Evolutionary conservation across 139 green algal species (phyloP).

Genomic region (Chlamydomonas schloesseri): DNA sequence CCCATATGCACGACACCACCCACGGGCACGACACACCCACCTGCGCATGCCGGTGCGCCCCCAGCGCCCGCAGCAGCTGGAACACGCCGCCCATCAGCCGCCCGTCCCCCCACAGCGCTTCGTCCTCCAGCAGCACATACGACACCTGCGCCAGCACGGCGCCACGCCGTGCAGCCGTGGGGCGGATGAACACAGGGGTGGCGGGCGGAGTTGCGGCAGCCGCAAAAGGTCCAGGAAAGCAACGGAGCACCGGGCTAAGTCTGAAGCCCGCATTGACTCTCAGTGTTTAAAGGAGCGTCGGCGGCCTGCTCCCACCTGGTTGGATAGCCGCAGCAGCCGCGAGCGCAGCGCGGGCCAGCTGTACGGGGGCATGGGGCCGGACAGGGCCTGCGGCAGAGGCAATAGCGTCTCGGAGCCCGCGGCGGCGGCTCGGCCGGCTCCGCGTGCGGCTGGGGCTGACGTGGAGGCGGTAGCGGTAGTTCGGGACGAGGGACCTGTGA

Average conservation of each 20-base stretch:
- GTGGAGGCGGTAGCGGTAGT: no score
- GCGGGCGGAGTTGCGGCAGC: no score
- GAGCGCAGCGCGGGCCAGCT: slow-evolving; percentile 22
- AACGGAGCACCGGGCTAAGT: no score
- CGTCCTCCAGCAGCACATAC: slow-evolving; percentile 42
- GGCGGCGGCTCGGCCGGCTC: no score
- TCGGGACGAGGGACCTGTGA: no score
- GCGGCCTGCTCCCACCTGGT: neutral
- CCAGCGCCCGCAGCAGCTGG: slow-evolving; percentile 41
- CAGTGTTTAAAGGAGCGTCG: no score
- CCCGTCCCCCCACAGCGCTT: slow-evolving; percentile 9
- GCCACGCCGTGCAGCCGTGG: no score
- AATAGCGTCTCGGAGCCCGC: neutral
- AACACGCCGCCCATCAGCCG: slow-evolving; percentile 33
- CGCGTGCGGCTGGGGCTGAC: neutral
- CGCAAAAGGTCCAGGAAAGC: no score
- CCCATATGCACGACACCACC: no score
- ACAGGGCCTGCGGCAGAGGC: neutral
- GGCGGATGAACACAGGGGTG: no score
- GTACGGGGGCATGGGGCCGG: neutral
- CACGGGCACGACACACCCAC: no score
- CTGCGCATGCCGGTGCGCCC: slow-evolving; percentile 42
- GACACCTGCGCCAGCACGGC: slow-evolving; percentile 21
- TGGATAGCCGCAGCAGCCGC: slow-evolving; percentile 19
- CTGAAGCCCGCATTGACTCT: no score